Base-by-base conservation (phyloP, 176 grass and related monocot species). In the Oryza glumipatula region DNA sequence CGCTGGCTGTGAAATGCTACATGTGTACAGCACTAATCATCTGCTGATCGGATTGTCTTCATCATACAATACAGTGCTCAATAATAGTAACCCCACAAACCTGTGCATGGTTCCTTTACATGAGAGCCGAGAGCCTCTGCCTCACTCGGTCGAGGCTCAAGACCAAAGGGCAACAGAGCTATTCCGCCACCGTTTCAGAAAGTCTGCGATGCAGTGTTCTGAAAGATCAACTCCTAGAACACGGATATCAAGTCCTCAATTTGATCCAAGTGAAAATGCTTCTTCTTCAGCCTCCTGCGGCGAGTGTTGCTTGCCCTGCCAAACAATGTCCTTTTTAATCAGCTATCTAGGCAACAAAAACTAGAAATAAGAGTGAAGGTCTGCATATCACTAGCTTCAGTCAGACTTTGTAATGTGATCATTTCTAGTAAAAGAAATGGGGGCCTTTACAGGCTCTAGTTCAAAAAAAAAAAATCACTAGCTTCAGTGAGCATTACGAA, bases 271-370 rank as follows among this genome's bases (percentile, higher is more conserved):
- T 61, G 76, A 24, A 91, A 65, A 76, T 88, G 94, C 2, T 93
- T 77, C 86, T 93, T 96, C 83, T 96, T 96, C 74, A 93, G 86
- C 46, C 94, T 91, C 84, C 94, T 89, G 12, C 91, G 87, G 2
- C 94, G 86, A 1, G 88, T 89, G 86, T 81, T 89, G 78, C 91
- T 88, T 52, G 88, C 89, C 91, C 91, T 96, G 81, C 39, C 64
- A 80, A 80, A 44, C 49, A 35, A 23, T 35, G 28, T 32, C 46
- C 48, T 33, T 32, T 32, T 45, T 11, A 22, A 5, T 70, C 73
- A 84, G 46, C 36, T 60, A 51, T 30, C 7, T 12, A 51, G 26
- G 56, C 44, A 72, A 0, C 54, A 19, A 28, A 4, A 41, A 21
- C 49, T 71, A 11, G 7, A 72, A 24, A 82, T 52, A 16, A 46